phyloP scores from a whole-genome alignment of 192 early-diverging fungal species.

The Chytriomyces sp. region DNA sequence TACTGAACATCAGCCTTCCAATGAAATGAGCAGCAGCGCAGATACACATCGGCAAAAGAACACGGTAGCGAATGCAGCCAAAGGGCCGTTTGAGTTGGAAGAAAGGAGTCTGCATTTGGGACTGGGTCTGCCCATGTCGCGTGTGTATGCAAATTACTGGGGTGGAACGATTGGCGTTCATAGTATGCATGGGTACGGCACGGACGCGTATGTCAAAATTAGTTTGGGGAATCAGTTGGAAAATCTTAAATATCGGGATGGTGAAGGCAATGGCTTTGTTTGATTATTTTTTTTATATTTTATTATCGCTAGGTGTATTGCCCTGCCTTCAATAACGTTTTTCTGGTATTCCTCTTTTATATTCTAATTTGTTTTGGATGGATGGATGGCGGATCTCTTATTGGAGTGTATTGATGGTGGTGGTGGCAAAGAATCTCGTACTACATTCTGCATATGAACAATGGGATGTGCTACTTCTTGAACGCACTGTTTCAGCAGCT shows the following conservation, averaged over 20 bases:
- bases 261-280: constrained; percentile 10
- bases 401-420: no score
- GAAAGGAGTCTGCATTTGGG: constrained; percentile 61
- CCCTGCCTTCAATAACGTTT: no score
- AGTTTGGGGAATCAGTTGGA: constrained; percentile 46
- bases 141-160: constrained; percentile 95
- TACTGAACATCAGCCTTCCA: background rate
- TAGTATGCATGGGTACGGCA: constrained; percentile 87
- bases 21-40: constrained; percentile 8
- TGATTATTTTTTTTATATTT: background rate
- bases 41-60: background rate
- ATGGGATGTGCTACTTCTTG: no score
- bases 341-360: no score
- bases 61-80: constrained; percentile 21
- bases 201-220: constrained; percentile 88
- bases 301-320: no score
- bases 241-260: constrained; percentile 18
- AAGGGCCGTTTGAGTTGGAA: constrained; percentile 31
- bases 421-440: no score
- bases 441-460: no score
- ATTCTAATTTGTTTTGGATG: no score
- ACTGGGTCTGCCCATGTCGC: constrained; percentile 89
- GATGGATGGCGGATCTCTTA: no score
- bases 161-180: constrained; percentile 82
- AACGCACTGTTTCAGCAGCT: no score